Base-by-base conservation (phyloP, 2,329 filamentous ascomycete genomes). In the Hysterium pulicare region DNA sequence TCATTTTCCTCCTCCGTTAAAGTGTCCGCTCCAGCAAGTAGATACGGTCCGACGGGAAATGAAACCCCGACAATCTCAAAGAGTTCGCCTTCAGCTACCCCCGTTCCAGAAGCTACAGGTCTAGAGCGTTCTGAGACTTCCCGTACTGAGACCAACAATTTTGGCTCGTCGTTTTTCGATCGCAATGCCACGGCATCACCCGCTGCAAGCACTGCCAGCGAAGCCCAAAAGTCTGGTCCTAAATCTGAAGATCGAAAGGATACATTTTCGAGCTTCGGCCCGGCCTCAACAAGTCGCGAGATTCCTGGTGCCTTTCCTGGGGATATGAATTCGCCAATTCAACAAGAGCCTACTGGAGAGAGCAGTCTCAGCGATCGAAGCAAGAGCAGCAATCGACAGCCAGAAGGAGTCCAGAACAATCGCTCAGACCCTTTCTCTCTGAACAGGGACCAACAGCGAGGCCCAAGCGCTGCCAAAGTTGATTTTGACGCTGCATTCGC, bases 401-500 rank as follows among this genome's bases (percentile, higher is more conserved):
- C 70, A 21, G 64, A 76, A 16, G 42, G 34, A 17, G 23, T 41
- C 44, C 73, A 72, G 41, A 82, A 81, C 66, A 79, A 53, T 19
- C 67, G 66, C 33, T 57, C 62, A 38, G 72, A 74, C 54, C 70
- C 69, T 9, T 72, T 73, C 33, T 49, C 58, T 43, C 51, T 58
- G 5, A 47, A 55, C 19, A 57, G 50, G 26, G 59, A 64, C 19
- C 62, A 66, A 20, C 53, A 62, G 24, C 59, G 59, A 43, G 53
- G 35, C 44, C 70, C 23, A 6, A 59, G 58, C 32, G 66, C 68
- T 19, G 65, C 82, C 31, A 89, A 89, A 69, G 83, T 87, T 38
- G 88, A 93, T 55, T 93, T 94, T 53, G 88, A 94, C 59, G 83
- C 84, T 47, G 88, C 88, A 2, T 94, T 94, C 71, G 86, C 86